Evolutionary conservation across 805 yeast genomes (phyloP), one percentile per base, ranked within the genome.

Genomic region (Yueomyces sinensis): DNA sequence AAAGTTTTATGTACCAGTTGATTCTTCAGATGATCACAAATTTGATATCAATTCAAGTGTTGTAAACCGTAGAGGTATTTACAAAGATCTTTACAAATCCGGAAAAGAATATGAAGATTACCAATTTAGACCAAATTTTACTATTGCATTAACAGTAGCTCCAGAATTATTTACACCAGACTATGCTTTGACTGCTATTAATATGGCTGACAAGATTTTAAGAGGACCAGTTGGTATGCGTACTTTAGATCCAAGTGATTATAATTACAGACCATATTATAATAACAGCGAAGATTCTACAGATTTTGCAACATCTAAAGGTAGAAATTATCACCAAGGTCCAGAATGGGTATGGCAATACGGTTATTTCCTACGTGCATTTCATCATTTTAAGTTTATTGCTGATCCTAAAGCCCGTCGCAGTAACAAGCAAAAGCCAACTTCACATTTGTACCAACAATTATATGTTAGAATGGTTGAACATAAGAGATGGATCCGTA

Each of bases 311-410:
- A 86, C 96, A 0, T 68, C 96, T 2, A 84, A 86, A 58, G 98
- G 98, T 22, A 72, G 97, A 48, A 91, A 91, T 59, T 89, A 89
- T 55, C 98, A 89, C 57, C 97, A 89, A 60, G 98, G 98, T 2
- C 98, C 98, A 2, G 98, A 91, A 54, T 89, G 98, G 98, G 81
- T 82, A 24, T 89, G 96, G 96, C 71, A 76, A 38, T 66, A 69
- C 18, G 98, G 98, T 3, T 86, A 74, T 56, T 89, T 84, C 52
- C 59, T 91, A 44, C 70, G 96, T 42, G 94, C 97, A 0, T 75
- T 66, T 47, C 61, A 72, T 27, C 54, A 61, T 31, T 73, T 79
- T 50, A 74, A 76, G 45, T 55, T 65, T 32, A 37, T 49, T 3
- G 50, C 58, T 4, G 59, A 59, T 24, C 58, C 61, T 1, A 47